Conservation (phyloP, 169 alveolate genomes). For the Toxoplasma gondii region DNA sequence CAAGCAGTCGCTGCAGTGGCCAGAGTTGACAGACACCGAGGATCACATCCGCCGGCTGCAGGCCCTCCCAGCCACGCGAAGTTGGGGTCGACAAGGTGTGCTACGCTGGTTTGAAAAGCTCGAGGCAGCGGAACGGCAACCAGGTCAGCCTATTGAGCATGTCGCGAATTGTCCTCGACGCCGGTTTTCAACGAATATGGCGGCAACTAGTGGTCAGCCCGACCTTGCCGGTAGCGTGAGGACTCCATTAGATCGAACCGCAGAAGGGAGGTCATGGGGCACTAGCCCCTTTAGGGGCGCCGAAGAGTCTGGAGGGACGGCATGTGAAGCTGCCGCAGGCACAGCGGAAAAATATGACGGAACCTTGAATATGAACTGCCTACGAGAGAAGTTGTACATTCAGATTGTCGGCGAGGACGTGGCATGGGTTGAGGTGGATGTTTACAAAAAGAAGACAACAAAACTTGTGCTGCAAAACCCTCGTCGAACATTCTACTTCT, state of each 20-base stretch:
- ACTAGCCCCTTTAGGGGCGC: not conserved
- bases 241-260: not conserved
- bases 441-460: not conserved
- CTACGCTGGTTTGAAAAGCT: not conserved
- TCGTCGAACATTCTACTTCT: conserved; percentile 24
- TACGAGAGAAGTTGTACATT: conserved; percentile 40
- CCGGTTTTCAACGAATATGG: not conserved
- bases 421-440: conserved; percentile 36
- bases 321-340: conserved; percentile 1
- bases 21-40: not conserved
- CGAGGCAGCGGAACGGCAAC: conserved; percentile 15
- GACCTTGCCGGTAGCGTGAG: not conserved
- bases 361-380: not conserved
- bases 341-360: not conserved
- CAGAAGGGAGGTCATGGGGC: not conserved
- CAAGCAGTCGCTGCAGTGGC: not conserved
- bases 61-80: too few species aligned
- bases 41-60: not conserved
- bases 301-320: not conserved
- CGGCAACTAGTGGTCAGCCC: not conserved
- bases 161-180: conserved; percentile 3
- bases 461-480: conserved; percentile 50
- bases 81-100: conserved; percentile 12
- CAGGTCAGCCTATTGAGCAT: not conserved
- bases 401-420: conserved; percentile 24